These are phyloP conservation scores for Penicillium coprophilum DNA, from an alignment of 495 filamentous ascomycete species.

Conservation along the genomic window DNA sequence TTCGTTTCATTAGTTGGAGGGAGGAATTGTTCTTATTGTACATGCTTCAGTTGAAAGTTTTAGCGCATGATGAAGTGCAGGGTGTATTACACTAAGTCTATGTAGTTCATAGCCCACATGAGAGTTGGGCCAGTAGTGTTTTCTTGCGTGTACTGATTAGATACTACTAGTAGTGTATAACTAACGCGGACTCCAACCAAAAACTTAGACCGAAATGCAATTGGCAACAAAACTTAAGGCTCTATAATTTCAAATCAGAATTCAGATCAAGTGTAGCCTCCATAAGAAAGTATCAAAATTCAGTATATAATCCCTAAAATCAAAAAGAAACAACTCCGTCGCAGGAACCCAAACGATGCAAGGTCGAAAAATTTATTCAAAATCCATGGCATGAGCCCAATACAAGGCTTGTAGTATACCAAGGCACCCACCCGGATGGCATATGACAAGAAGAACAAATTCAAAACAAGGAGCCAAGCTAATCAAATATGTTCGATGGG, in stretches of 20 bases:
- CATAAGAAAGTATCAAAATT: background rate
- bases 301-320: background rate
- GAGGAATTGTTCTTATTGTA: constrained; percentile 21
- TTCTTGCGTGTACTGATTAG: background rate
- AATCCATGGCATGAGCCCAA: background rate
- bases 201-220: background rate
- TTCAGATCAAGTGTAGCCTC: background rate
- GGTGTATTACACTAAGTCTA: background rate
- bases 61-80: constrained; percentile 4
- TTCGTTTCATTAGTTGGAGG: constrained; percentile 8
- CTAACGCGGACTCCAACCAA: background rate
- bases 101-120: background rate
- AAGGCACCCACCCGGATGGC: background rate
- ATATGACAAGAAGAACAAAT: background rate
- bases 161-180: background rate
- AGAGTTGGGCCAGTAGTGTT: background rate
- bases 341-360: constrained; percentile 7
- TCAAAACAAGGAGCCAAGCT: background rate
- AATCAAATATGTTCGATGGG: constrained; percentile 72
- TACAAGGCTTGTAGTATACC: background rate
- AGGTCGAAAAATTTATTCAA: constrained; percentile 4
- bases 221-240: background rate
- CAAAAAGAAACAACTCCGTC: constrained; percentile 6
- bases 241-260: background rate
- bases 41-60: constrained; percentile 28